A percentile compares a stretch with the other conserved stretches of the same genome.
phyloP scores from a whole-genome alignment of 2,329 filamentous ascomycete genomes.

The Colletotrichum liaoningense region DNA sequence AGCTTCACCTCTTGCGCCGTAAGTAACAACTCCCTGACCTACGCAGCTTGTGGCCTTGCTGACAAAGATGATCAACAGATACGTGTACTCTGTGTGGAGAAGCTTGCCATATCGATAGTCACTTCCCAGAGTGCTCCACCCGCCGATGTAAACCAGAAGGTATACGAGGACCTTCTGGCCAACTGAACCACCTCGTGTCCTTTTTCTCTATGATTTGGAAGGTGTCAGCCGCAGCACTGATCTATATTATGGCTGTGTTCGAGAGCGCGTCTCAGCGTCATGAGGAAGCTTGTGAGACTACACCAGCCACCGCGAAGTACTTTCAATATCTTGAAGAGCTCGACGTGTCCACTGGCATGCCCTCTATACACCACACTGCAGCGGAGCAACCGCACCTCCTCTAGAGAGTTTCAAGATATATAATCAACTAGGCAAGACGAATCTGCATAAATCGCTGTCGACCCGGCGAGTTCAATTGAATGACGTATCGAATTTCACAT shows the following conservation, averaged over 20 bases:
- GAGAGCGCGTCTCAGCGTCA: constrained; percentile 76
- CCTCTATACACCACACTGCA: constrained; percentile 69
- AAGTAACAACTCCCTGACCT: too few relatives aligned
- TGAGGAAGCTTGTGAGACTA: constrained; percentile 69
- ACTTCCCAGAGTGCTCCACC: too few relatives aligned
- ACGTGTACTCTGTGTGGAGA: too few relatives aligned
- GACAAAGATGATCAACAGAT: too few relatives aligned
- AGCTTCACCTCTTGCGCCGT: too few relatives aligned
- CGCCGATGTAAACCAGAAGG: constrained; percentile 42
- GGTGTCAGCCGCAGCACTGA: constrained; percentile 47
- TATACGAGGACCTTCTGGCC: constrained; percentile 56
- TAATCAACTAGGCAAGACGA: constrained; percentile 74
- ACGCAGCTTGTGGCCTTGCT: too few relatives aligned
- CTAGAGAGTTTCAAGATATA: constrained; percentile 70
- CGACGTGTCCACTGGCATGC: constrained; percentile 60
- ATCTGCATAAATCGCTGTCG: constrained; percentile 74
- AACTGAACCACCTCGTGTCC: constrained; percentile 51
- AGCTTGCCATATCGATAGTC: too few relatives aligned
- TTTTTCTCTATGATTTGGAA: constrained; percentile 63
- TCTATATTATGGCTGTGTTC: constrained; percentile 57
- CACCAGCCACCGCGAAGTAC: constrained; percentile 67
- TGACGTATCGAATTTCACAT: constrained; percentile 68
- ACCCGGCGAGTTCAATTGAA: constrained; percentile 60
- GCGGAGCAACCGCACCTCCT: constrained; percentile 65
- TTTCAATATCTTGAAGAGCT: constrained; percentile 68